A percentile compares a stretch with the other conserved stretches of the same genome.
Evolutionary conservation across 2,329 filamentous ascomycete species (phyloP).

Genomic region (Apiospora saccharicola): DNA sequence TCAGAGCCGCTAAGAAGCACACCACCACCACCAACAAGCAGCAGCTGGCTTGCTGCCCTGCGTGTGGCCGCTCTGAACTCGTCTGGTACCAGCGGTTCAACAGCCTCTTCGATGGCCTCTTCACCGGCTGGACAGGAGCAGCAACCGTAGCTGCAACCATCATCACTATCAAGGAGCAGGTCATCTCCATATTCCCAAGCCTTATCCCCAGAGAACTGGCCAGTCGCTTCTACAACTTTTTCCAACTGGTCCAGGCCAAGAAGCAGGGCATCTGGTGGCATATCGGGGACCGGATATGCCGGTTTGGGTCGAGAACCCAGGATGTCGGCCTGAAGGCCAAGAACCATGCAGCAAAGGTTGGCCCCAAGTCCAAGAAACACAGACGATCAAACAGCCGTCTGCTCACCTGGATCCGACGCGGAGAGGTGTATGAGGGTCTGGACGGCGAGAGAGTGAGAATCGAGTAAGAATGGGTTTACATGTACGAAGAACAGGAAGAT

Average conservation of each 20-base stretch:
- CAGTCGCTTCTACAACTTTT: not conserved
- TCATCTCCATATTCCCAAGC: constrained; percentile 11
- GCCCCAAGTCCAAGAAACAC: not conserved
- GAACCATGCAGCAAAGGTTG: constrained; percentile 6
- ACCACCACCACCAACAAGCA: not conserved
- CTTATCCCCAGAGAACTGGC: not conserved
- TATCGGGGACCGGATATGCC: constrained; percentile 21
- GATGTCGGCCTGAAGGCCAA: constrained; percentile 17
- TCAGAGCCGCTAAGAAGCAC: not conserved
- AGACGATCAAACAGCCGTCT: not conserved
- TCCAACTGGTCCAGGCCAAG: constrained; percentile 15
- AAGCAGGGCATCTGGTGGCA: constrained; percentile 25
- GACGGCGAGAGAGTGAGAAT: not conserved
- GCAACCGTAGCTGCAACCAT: constrained; percentile 1
- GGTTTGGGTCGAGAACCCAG: constrained; percentile 7
- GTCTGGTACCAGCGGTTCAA: constrained; percentile 18
- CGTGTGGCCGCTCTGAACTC: constrained; percentile 7
- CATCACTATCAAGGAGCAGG: not conserved
- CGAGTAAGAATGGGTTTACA: not conserved
- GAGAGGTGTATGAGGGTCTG: constrained; percentile 14
- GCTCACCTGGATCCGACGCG: constrained; percentile 20
- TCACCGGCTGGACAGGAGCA: not conserved
- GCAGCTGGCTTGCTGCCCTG: constrained; percentile 18
- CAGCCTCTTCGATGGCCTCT: constrained; percentile 19
- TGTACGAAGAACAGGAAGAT: not conserved